These are phyloP conservation scores for Capniomyces stellatus DNA, from an alignment of 371 early-diverging fungal species.

Conservation along the genomic window DNA sequence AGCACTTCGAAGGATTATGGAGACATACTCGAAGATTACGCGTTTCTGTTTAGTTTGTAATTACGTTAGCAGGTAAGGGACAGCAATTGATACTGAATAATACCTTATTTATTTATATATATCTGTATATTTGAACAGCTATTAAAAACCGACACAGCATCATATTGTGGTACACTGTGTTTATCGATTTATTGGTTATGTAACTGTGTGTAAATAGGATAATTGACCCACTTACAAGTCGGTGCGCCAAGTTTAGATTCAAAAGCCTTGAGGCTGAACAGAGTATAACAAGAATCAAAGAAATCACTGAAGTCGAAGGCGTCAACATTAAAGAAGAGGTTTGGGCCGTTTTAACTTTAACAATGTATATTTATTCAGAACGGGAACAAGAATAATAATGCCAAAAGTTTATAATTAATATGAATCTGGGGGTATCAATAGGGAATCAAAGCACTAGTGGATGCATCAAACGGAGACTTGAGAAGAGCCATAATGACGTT, in stretches of 20 bases:
- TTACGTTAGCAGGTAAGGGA: slow-evolving; percentile 70
- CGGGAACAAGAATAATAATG: too few species aligned
- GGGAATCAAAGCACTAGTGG: slow-evolving; percentile 52
- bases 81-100: too few species aligned
- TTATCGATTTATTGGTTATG: too few species aligned
- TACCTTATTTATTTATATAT: too few species aligned
- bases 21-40: slow-evolving; percentile 85
- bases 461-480: slow-evolving; percentile 74
- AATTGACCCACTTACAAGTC: slow-evolving; percentile 86
- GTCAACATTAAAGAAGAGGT: slow-evolving; percentile 32
- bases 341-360: too few species aligned
- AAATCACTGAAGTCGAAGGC: slow-evolving; percentile 48
- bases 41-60: slow-evolving; percentile 98
- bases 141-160: too few species aligned
- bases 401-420: too few species aligned
- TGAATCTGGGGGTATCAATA: too few species aligned
- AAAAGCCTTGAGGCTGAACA: slow-evolving; percentile 42
- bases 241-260: slow-evolving; percentile 95
- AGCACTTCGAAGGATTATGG: slow-evolving; percentile 97
- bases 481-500: slow-evolving; percentile 80
- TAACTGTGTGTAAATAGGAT: too few species aligned
- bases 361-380: slow-evolving; percentile 16
- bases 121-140: too few species aligned
- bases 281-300: slow-evolving; percentile 24
- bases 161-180: too few species aligned